A percentile compares a stretch with the other conserved stretches of the same genome.
phyloP scores from a whole-genome alignment of 768 basidiomycete species.

The Mycena haematopus region DNA sequence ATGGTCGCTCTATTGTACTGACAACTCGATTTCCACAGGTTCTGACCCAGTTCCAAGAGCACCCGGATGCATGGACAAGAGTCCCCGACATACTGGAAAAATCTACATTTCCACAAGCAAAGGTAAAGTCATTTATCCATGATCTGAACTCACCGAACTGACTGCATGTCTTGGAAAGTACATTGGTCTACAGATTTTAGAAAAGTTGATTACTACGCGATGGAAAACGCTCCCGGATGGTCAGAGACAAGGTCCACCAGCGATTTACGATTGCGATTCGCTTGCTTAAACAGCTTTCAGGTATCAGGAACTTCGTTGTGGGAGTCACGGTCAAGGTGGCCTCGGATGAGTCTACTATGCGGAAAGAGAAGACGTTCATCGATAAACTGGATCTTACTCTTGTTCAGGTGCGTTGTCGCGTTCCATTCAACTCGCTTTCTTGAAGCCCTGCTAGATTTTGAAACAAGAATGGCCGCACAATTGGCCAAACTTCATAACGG shows the following conservation, averaged over 20 bases:
- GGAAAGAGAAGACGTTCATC: slow-evolving; percentile 92
- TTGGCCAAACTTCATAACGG: slow-evolving; percentile 97
- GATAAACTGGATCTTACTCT: slow-evolving; percentile 97
- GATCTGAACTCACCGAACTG: slow-evolving; percentile 17
- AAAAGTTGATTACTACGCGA: slow-evolving; percentile 91
- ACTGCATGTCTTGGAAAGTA: slow-evolving; percentile 60
- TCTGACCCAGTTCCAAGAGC: slow-evolving; percentile 90
- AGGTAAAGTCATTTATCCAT: slow-evolving; percentile 50
- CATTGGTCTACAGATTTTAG: slow-evolving; percentile 95
- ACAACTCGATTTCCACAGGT: not conserved
- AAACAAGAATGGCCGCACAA: slow-evolving; percentile 99
- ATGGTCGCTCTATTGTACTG: not conserved
- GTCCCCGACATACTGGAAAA: slow-evolving; percentile 93
- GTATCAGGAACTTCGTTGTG: slow-evolving; percentile 97
- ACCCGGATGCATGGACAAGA: slow-evolving; percentile 96
- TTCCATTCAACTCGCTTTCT: slow-evolving; percentile 22
- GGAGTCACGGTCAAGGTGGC: slow-evolving; percentile 92
- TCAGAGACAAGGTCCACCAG: slow-evolving; percentile 79
- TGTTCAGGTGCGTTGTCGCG: slow-evolving; percentile 71
- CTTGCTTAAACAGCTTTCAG: slow-evolving; percentile 44
- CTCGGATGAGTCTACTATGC: slow-evolving; percentile 86
- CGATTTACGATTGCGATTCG: not conserved
- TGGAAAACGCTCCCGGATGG: slow-evolving; percentile 97
- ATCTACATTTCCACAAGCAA: slow-evolving; percentile 85
- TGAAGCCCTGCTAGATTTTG: slow-evolving; percentile 70